These are phyloP conservation scores for Fusarium virguliforme DNA, from an alignment of 2,329 filamentous ascomycete genomes.

Conservation along the genomic window DNA sequence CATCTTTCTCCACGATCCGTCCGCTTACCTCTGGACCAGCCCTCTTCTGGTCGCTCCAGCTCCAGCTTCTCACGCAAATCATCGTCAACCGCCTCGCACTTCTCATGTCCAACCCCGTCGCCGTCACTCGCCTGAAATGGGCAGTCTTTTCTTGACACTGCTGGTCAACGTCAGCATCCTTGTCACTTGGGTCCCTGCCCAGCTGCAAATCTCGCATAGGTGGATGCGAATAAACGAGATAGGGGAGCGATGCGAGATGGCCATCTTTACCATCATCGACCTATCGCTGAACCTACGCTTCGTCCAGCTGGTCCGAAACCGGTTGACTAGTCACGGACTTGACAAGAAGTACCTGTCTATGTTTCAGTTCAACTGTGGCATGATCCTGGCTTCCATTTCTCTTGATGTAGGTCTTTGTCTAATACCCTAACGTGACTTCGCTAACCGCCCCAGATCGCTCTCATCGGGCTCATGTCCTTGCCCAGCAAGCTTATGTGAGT, in stretches of 20 bases:
- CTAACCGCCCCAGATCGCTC: background rate
- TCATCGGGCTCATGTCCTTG: background rate
- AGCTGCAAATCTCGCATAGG: constrained; percentile 7
- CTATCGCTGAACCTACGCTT: background rate
- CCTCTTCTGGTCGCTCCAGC: background rate
- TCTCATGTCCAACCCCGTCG: background rate
- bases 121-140: constrained; percentile 1
- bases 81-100: background rate
- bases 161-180: constrained; percentile 8
- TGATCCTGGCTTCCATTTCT: constrained; percentile 1
- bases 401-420: background rate
- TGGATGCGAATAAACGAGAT: constrained; percentile 11
- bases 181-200: constrained; percentile 6
- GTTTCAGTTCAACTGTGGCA: constrained; percentile 3
- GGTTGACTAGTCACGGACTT: background rate
- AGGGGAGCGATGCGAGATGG: constrained; percentile 5
- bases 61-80: constrained; percentile 1
- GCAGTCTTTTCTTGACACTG: constrained; percentile 1
- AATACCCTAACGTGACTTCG: background rate
- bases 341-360: background rate
- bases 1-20: background rate
- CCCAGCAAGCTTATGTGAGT: constrained; percentile 5
- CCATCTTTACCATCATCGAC: constrained; percentile 7
- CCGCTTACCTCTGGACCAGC: background rate
- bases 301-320: constrained; percentile 10